Base-by-base conservation (phyloP, 208 protist genomes). In the Trypanosoma boissoni region DNA sequence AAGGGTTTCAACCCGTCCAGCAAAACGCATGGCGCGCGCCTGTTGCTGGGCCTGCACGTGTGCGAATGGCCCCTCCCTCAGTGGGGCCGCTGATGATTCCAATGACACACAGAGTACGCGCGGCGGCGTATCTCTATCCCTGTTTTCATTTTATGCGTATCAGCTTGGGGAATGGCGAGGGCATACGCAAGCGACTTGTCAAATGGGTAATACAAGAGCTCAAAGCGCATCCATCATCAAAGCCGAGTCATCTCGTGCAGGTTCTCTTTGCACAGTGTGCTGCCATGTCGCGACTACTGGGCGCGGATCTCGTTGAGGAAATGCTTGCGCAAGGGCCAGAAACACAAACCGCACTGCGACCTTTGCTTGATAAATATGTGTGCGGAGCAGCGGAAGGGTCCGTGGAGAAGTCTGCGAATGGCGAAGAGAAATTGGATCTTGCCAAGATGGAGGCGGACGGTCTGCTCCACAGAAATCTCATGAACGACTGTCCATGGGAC, bases 251-350 rank as follows among this genome's bases (percentile, higher is more conserved):
- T 9, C 63, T 91, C 1, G 76, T 79, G 0, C 74, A 86, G 14
- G 70, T 86, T 2, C 56, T 82, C 10, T 88, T 91, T 68, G 80
- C 80, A 45, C 84, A 91, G 59, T 88, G 71, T 54, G 84, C 80
- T 1, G 84, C 84, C 6, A 86, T 91, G 18, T 83, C 80, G 10
- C 68, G 79, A 48, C 24, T 80, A 29, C 55, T 88, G 37, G 76
- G 48, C 23, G 72, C 78, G 23, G 69, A 86, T 23, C 50, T 80
- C 28, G 61, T 76, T 26, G 62, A 54, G 46, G 60, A 59, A 42
- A 52, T 53, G 41, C 46, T 18, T 29, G n/a, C 57, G 29, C 24
- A 53, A 37, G 14, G 29, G 28, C 16, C 42, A 27, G 58, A 48
- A 2, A 50, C 63, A 24, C 0, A 55, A n/a, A 68, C 64, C 21